Conservation (phyloP, 2,329 filamentous ascomycete species). For the Exophiala spinifera region DNA sequence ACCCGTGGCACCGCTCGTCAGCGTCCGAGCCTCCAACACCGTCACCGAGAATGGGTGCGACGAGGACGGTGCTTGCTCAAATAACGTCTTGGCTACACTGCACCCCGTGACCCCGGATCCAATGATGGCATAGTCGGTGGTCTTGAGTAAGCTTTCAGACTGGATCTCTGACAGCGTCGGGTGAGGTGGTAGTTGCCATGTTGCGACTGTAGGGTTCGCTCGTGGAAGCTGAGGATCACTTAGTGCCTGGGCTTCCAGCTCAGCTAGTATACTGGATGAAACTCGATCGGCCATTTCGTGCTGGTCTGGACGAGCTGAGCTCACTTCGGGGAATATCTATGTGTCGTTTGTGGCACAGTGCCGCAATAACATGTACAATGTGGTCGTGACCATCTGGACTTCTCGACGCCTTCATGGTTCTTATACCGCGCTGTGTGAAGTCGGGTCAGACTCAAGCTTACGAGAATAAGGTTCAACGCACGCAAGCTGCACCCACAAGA, state of each 20-base stretch:
- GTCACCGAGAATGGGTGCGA: slow-evolving; percentile 22
- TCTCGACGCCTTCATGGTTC: too few relatives aligned
- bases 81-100: slow-evolving; percentile 32
- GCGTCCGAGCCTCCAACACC: slow-evolving; percentile 35
- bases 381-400: too few relatives aligned
- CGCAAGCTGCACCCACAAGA: too few relatives aligned
- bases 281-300: background rate
- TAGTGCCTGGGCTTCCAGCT: background rate
- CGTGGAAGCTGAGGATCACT: slow-evolving; percentile 37
- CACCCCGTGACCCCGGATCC: slow-evolving; percentile 38
- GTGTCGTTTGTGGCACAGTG: too few relatives aligned
- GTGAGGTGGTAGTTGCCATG: slow-evolving; percentile 32
- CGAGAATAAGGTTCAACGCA: too few relatives aligned
- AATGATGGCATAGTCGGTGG: slow-evolving; percentile 33
- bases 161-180: slow-evolving; percentile 22
- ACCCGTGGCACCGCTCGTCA: slow-evolving; percentile 37
- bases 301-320: background rate
- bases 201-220: slow-evolving; percentile 36
- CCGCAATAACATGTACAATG: too few relatives aligned
- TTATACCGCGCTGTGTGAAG: too few relatives aligned
- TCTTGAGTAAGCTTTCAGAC: slow-evolving; percentile 20
- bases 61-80: slow-evolving; percentile 23
- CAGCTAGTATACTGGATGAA: background rate
- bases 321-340: background rate
- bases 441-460: too few relatives aligned